These are phyloP conservation scores for Blakeslea trispora DNA, from an alignment of 371 early-diverging fungal species.

Conservation along the genomic window DNA sequence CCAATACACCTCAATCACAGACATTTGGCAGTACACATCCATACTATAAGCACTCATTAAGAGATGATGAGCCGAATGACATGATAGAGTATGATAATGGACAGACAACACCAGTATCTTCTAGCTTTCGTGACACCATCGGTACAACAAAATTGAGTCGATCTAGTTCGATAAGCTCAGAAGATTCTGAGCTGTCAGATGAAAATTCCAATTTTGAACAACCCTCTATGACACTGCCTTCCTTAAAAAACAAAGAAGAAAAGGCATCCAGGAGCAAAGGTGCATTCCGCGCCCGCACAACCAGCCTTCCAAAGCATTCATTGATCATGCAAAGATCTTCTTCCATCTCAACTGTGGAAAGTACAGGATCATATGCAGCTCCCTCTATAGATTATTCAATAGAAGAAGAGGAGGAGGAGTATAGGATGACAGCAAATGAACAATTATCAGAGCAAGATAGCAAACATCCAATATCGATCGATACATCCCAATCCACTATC, in stretches of 20 bases:
- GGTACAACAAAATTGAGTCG: slow-evolving; percentile 2
- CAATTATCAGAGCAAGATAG: not conserved
- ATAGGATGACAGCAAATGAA: not conserved
- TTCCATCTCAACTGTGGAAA: slow-evolving; percentile 23
- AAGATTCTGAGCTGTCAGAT: slow-evolving; percentile 4
- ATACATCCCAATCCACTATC: not conserved
- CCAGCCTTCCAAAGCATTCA: slow-evolving; percentile 25
- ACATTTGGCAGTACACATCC: slow-evolving; percentile 23
- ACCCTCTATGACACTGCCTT: slow-evolving; percentile 26
- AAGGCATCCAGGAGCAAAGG: slow-evolving; percentile 14
- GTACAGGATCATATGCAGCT: not conserved
- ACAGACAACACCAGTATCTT: not conserved
- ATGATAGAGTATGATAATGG: slow-evolving; percentile 2
- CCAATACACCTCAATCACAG: slow-evolving; percentile 19
- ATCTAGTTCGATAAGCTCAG: slow-evolving; percentile 8
- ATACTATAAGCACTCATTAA: not conserved
- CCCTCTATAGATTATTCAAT: not conserved
- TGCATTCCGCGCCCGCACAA: slow-evolving; percentile 25
- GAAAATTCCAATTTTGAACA: slow-evolving; percentile 7
- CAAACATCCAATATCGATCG: not conserved
- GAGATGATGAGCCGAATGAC: not conserved
- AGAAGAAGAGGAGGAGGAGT: slow-evolving; percentile 5
- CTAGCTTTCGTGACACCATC: not conserved
- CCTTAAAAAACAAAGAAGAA: slow-evolving; percentile 22
- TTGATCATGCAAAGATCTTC: slow-evolving; percentile 22